Percentiles rank a stretch among this genome's conserved stretches.
These are phyloP conservation scores for Hemisphaericaspora lyxosophila DNA, from an alignment of 1,139 yeast species.

Conservation along the genomic window DNA sequence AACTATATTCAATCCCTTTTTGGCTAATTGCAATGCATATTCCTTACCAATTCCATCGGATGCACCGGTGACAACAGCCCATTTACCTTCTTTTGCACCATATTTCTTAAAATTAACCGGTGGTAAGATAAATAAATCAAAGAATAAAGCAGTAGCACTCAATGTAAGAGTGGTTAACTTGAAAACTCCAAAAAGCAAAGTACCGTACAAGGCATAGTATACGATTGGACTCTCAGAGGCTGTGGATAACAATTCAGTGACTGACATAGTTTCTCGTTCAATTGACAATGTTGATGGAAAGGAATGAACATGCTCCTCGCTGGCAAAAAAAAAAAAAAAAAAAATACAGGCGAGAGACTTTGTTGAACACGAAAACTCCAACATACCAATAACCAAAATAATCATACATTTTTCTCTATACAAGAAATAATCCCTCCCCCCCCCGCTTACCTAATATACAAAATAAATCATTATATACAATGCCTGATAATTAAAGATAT, in stretches of 20 bases:
- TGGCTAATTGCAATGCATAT: slow-evolving; percentile 81
- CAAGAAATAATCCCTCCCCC: background rate
- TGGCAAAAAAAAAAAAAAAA: no score
- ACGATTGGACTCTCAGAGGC: slow-evolving; percentile 19
- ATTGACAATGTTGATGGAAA: no score
- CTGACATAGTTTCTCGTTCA: slow-evolving; percentile 18
- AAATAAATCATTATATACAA: background rate
- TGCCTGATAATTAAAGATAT: slow-evolving; percentile 21
- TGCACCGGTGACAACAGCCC: slow-evolving; percentile 97
- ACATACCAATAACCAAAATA: background rate
- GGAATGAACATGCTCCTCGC: no score
- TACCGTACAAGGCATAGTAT: slow-evolving; percentile 28
- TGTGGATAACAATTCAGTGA: slow-evolving; percentile 16
- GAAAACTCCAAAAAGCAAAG: slow-evolving; percentile 52
- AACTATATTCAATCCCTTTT: slow-evolving; percentile 77
- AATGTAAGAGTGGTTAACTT: slow-evolving; percentile 43
- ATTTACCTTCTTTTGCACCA: slow-evolving; percentile 61
- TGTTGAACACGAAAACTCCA: no score
- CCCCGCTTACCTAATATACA: background rate
- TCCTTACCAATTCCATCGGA: slow-evolving; percentile 98
- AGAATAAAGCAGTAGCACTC: slow-evolving; percentile 41
- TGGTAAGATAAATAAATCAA: slow-evolving; percentile 66
- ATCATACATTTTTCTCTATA: background rate
- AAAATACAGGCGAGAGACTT: no score
- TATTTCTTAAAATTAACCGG: slow-evolving; percentile 62